Evolutionary conservation across 192 early-diverging fungal genomes (phyloP).

Genomic region (Linderina pennispora): DNA sequence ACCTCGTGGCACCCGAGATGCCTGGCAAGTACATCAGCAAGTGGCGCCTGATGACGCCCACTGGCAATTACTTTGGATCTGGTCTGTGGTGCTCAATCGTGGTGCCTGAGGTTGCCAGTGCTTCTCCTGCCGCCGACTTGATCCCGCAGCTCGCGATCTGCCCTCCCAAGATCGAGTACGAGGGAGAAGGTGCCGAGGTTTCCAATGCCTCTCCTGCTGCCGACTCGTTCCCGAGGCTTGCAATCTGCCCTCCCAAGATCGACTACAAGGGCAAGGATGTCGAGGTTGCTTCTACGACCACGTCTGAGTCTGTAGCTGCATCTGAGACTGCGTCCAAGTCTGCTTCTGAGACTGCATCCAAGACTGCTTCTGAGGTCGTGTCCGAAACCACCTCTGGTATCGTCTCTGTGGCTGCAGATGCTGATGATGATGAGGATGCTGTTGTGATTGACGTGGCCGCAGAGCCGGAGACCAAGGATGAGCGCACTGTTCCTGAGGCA

Average conservation of each 20-base stretch:
- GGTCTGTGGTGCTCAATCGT: slow-evolving; percentile 59
- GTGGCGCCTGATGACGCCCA: slow-evolving; percentile 55
- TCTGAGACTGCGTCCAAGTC: background rate
- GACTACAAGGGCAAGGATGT: background rate
- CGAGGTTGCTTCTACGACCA: too few relatives aligned
- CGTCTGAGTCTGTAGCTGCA: background rate
- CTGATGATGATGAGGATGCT: background rate
- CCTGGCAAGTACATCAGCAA: slow-evolving; percentile 57
- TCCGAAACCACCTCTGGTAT: background rate
- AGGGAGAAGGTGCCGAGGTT: background rate
- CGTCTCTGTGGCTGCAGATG: background rate
- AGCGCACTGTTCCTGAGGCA: too few relatives aligned
- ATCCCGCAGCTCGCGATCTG: too few relatives aligned
- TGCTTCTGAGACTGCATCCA: background rate
- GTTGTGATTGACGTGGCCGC: background rate
- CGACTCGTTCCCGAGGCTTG: background rate
- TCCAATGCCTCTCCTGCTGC: background rate
- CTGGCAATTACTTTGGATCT: slow-evolving; percentile 60
- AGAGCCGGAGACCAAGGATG: background rate
- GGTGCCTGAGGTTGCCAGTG: slow-evolving; percentile 19
- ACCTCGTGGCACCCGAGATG: slow-evolving; percentile 54
- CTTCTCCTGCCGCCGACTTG: background rate
- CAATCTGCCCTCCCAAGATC: too few relatives aligned
- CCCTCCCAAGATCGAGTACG: background rate
- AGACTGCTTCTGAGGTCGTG: background rate